Evolutionary conservation across 495 filamentous ascomycete species (phyloP), one percentile per base, ranked within the genome.

Genomic region (Pyrenula massariospora): DNA sequence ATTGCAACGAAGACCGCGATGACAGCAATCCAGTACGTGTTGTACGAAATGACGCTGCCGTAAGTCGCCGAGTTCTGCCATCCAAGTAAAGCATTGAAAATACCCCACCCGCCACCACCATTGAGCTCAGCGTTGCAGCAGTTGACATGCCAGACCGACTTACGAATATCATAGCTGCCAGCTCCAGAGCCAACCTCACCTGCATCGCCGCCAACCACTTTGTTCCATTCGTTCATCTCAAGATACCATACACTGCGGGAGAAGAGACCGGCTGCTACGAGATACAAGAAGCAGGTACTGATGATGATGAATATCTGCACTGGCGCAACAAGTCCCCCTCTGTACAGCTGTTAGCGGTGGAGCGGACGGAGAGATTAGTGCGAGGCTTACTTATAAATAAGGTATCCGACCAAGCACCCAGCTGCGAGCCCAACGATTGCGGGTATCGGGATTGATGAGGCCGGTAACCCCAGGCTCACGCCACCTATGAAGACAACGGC

Each of bases 11-110:
- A 86, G 1, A 69, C 73, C 22, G 75, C 50, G 51, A 88, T 87
- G 48, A 90, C 76, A 12, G 69, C 68, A 24, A 95, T 80, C 72
- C 76, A 96, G 73, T 95, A 96, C 2, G 94, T 23, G 63, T 96
- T 94, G 71, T 96, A 96, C 2, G 85, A 82, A 57, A 96, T 82
- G 47, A 93, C 86, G 0, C 75, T 76, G 8, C 76, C 88, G 56
- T 92, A 89, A 0, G 89, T 92, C 0, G 89, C 91, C 0, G 87
- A 87, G 68, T 96, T 95, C 57, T 83, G 81, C 91, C 91, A 96
- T 22, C 91, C 91, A 10, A 79, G 60, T 12, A 84, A 70, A 19
- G 87, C 83, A 59, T 92, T 94, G 75, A 96, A 94, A 64, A 96
- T 81, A 50, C 89, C 90, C 91, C 91, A 96, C 22, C 89, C 89